phyloP scores from a whole-genome alignment of 2,329 filamentous ascomycete species.

The Cercospora nicotianae region DNA sequence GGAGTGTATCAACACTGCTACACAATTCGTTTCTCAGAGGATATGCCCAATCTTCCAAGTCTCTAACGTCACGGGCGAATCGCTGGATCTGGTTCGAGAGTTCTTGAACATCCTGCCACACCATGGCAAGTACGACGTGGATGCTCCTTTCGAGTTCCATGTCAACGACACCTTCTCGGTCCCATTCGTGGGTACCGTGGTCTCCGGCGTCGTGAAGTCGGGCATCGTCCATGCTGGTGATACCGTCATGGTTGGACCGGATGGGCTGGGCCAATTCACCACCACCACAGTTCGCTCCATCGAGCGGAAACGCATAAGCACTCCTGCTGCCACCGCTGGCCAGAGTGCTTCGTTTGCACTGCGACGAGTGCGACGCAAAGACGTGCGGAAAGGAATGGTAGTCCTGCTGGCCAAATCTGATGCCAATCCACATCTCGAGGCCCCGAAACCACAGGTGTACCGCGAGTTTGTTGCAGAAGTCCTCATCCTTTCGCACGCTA shows the following conservation, averaged over 20 bases:
- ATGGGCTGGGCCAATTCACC: slow-evolving; percentile 85
- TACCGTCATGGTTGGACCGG: slow-evolving; percentile 81
- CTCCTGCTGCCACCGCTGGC: slow-evolving; percentile 83
- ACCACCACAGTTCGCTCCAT: slow-evolving; percentile 87
- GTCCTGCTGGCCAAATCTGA: slow-evolving; percentile 78
- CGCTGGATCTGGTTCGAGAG: slow-evolving; percentile 82
- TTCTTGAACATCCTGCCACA: slow-evolving; percentile 96
- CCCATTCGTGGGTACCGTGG: slow-evolving; percentile 93
- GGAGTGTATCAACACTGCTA: slow-evolving; percentile 91
- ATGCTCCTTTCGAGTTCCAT: slow-evolving; percentile 89
- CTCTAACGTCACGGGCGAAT: slow-evolving; percentile 93
- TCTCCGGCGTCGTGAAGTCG: slow-evolving; percentile 85
- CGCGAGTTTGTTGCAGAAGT: slow-evolving; percentile 67
- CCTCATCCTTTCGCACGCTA: slow-evolving; percentile 90
- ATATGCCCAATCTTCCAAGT: slow-evolving; percentile 98
- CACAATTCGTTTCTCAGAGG: slow-evolving; percentile 89
- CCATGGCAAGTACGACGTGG: slow-evolving; percentile 85
- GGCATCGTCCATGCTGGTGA: slow-evolving; percentile 89
- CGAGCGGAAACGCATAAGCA: slow-evolving; percentile 86
- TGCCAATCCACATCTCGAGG: slow-evolving; percentile 49
- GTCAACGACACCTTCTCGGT: slow-evolving; percentile 98
- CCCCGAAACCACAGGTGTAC: slow-evolving; percentile 52
- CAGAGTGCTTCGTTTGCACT: slow-evolving; percentile 92
- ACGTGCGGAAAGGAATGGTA: slow-evolving; percentile 97
- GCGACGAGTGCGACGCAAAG: slow-evolving; percentile 81